Evolutionary conservation across 2,329 filamentous ascomycete genomes (phyloP).

Genomic region (Aspergillus puulaauensis): DNA sequence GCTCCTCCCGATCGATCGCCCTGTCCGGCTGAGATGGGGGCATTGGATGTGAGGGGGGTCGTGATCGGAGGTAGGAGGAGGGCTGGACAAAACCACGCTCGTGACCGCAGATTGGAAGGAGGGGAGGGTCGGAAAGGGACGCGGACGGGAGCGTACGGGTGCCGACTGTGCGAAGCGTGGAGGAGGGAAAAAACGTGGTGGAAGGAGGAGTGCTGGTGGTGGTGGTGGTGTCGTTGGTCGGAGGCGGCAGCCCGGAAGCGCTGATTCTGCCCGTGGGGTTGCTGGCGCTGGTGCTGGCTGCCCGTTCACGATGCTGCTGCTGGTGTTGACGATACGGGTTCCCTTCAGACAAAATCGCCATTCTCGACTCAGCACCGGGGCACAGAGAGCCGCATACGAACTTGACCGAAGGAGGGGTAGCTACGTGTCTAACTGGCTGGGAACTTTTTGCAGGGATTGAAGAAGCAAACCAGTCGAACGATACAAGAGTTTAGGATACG

Average conservation of each 20-base stretch:
- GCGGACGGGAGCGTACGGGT: neutral
- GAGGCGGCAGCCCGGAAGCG: slow-evolving; percentile 19
- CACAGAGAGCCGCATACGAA: slow-evolving; percentile 10
- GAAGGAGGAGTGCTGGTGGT: neutral
- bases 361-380: neutral
- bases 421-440: neutral
- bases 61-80: slow-evolving; percentile 48
- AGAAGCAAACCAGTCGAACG: neutral
- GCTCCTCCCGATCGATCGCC: slow-evolving; percentile 51
- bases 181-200: slow-evolving; percentile 5
- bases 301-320: slow-evolving; percentile 8
- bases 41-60: slow-evolving; percentile 41
- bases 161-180: slow-evolving; percentile 3
- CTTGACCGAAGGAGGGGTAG: neutral
- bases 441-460: neutral
- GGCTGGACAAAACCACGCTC: slow-evolving; percentile 49
- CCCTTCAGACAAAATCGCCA: neutral
- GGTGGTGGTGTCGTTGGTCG: slow-evolving; percentile 12
- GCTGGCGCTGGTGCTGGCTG: slow-evolving; percentile 8
- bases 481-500: neutral
- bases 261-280: slow-evolving; percentile 27
- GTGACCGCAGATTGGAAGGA: slow-evolving; percentile 33
- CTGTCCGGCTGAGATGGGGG: slow-evolving; percentile 42
- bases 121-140: slow-evolving; percentile 8
- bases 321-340: slow-evolving; percentile 7